These are phyloP conservation scores for Carex myosuroides DNA, from an alignment of 176 grass and related monocot genomes.

Conservation along the genomic window DNA sequence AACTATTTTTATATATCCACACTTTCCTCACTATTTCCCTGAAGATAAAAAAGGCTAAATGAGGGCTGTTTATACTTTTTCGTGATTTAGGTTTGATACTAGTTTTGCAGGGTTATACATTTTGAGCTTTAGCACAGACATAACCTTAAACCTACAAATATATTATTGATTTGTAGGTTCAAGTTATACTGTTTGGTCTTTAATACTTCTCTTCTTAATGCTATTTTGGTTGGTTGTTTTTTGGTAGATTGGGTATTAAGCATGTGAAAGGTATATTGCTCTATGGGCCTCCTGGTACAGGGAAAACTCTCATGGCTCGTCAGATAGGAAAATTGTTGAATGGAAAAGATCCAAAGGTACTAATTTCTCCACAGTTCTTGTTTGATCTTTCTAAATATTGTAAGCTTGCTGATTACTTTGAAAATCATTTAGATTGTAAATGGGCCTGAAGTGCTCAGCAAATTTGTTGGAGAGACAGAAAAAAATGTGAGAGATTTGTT, in stretches of 20 bases:
- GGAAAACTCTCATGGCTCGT: slow-evolving; percentile 97
- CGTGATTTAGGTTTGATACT: not conserved
- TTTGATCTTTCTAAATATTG: not conserved
- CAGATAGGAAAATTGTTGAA: slow-evolving; percentile 98
- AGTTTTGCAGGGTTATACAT: not conserved
- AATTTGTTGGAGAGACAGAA: slow-evolving; percentile 96
- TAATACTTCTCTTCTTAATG: slow-evolving; percentile 8
- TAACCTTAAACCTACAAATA: not conserved
- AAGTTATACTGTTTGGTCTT: not conserved
- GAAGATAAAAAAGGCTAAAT: not conserved
- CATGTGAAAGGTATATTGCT: slow-evolving; percentile 97
- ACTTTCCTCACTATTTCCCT: not conserved
- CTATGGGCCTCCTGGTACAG: slow-evolving; percentile 93
- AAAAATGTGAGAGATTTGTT: slow-evolving; percentile 99
- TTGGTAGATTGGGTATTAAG: slow-evolving; percentile 73
- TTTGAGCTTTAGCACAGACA: not conserved
- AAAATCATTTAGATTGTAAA: slow-evolving; percentile 52
- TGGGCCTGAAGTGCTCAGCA: slow-evolving; percentile 92
- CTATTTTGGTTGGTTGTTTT: not conserved
- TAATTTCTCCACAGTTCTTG: slow-evolving; percentile 16
- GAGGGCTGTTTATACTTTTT: not conserved
- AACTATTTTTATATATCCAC: not conserved
- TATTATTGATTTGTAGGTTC: not conserved
- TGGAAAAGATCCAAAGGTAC: slow-evolving; percentile 89
- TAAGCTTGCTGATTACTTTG: slow-evolving; percentile 1